Base-by-base conservation (phyloP, 129 eudicot genomes). In the Solidago caesia region DNA sequence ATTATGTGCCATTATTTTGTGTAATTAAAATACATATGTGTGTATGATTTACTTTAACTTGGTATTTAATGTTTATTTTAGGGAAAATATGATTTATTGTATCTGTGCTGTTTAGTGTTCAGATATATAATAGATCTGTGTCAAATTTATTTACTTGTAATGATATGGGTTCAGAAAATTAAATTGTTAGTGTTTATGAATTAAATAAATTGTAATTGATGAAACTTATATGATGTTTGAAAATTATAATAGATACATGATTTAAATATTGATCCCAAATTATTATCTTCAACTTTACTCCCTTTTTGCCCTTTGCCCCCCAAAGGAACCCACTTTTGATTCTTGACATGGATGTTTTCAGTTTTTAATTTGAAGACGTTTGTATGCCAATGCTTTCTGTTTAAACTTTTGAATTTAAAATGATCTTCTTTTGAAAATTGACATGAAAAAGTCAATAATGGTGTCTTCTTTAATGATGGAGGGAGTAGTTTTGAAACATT, bases 311-410 rank as follows among this genome's bases (percentile, higher is more conserved):
- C 73, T 55, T 68, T 29, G 42, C n/a, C 67, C 74, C 70, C 47
- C 52, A 72, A 16, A 79, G 62, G 48, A 29, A 45, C 70, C 73
- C 66, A 64, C 55, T 71, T 78, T 78, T 78, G 67, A 78, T 78
- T 72, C 77, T 63, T 78, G 82, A 78, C 15, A 44, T 71, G 6
- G 78, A 72, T 72, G 53, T 79, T 65, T 64, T 43, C 44, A 39
- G 64, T 77, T 77, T 77, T 77, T 70, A 45, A 68, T 45, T 77
- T 8, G 14, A 15, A 68, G 10, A 60, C 16, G 51, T 29, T 72
- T 79, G 56, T 71, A 27, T 78, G 26, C 52, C 45, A 42, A 47
- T 71, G 78, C 82, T 64, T 65, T 67, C 27, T 47, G 12, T 44
- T 64, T 55, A 7, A 66, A 72, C 64, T 77, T 73, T 56, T 33